Evolutionary conservation across 257 asterid genomes (phyloP).

Genomic region (Capsicum baccatum): DNA sequence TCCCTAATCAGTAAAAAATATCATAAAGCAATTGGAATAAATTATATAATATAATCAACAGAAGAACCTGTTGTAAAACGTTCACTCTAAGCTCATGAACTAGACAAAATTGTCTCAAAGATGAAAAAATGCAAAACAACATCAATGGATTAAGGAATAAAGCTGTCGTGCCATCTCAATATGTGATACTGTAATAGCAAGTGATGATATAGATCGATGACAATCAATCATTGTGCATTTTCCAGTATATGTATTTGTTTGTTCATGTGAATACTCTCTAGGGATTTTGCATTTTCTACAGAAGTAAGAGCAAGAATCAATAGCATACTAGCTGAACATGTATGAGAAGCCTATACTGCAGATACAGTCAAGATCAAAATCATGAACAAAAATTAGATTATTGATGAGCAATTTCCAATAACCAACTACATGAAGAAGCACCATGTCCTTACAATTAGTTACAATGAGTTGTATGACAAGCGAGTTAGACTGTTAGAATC

Average conservation of each 20-base stretch:
- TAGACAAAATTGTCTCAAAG: not conserved
- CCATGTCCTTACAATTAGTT: too few relatives aligned
- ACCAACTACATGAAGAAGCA: too few relatives aligned
- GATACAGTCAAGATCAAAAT: not conserved
- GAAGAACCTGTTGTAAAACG: not conserved
- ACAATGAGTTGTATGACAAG: too few relatives aligned
- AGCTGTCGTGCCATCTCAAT: not conserved
- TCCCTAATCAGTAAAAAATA: not conserved
- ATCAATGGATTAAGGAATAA: conserved; percentile 9
- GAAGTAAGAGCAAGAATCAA: not conserved
- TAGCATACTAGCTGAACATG: not conserved
- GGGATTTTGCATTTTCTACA: not conserved
- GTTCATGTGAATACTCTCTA: not conserved
- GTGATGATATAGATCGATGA: not conserved
- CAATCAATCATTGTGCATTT: not conserved
- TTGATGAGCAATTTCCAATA: not conserved
- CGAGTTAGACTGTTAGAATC: too few relatives aligned
- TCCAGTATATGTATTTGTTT: conserved; percentile 14
- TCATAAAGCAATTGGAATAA: not conserved
- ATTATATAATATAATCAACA: not conserved
- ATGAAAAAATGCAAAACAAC: not conserved
- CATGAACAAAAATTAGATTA: too few relatives aligned
- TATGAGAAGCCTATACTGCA: not conserved
- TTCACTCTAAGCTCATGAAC: not conserved
- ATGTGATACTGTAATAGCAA: not conserved